Evolutionary conservation across 1,139 yeast species (phyloP).

Genomic region (Yamadazyma mexicana): DNA sequence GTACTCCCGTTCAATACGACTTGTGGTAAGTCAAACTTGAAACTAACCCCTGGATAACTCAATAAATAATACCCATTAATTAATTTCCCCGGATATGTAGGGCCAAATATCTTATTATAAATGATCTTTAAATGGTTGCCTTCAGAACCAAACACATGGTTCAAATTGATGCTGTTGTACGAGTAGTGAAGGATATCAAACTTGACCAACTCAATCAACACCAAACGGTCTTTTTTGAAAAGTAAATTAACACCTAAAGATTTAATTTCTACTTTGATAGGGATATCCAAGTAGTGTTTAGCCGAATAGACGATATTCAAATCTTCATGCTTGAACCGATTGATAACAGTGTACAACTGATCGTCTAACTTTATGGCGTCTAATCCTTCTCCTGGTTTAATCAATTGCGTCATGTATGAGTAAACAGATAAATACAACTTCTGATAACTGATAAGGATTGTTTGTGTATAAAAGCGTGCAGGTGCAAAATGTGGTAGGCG

Average conservation of each 20-base stretch:
- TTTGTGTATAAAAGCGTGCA: not conserved
- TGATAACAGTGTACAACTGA: constrained; percentile 26
- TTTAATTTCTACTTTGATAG: constrained; percentile 31
- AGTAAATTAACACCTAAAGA: constrained; percentile 37
- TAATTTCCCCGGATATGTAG: constrained; percentile 57
- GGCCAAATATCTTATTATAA: constrained; percentile 61
- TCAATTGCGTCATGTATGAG: constrained; percentile 8
- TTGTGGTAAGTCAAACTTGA: constrained; percentile 31
- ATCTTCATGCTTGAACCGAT: constrained; percentile 25
- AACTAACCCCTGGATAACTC: constrained; percentile 57
- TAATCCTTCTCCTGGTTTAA: constrained; percentile 37
- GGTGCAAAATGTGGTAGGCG: not conserved
- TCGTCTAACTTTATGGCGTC: constrained; percentile 28
- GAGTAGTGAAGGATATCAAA: constrained; percentile 20
- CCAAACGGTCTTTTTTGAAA: constrained; percentile 39
- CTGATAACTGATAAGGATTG: constrained; percentile 1
- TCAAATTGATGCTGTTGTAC: constrained; percentile 30
- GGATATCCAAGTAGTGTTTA: constrained; percentile 27
- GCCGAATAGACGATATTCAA: constrained; percentile 26
- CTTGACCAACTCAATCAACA: constrained; percentile 46
- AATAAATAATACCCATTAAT: constrained; percentile 32
- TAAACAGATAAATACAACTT: not conserved
- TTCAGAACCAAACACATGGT: constrained; percentile 2
- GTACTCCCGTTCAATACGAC: constrained; percentile 8
- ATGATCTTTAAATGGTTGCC: constrained; percentile 34